These are phyloP conservation scores for Vitis rotundifolia DNA, from an alignment of 164 flowering plant species.

Conservation along the genomic window DNA sequence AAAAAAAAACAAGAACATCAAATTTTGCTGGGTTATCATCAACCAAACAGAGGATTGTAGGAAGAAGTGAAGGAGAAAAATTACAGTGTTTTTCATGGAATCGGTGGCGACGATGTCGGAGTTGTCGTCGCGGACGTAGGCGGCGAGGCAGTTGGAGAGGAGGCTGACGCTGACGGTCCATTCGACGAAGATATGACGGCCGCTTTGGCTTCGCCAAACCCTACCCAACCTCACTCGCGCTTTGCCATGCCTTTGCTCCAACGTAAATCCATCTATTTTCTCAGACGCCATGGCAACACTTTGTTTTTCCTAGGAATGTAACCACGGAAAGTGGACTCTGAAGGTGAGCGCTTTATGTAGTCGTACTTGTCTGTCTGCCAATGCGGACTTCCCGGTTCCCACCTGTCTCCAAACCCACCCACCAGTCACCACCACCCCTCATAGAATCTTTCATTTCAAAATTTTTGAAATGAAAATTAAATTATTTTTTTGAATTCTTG, in stretches of 20 bases:
- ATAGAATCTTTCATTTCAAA: no score
- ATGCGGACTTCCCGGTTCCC: no score
- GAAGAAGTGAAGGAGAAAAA: not conserved
- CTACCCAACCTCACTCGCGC: conserved; percentile 79
- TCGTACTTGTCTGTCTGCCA: no score
- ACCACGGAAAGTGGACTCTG: no score
- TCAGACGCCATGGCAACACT: conserved; percentile 29
- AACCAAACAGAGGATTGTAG: not conserved
- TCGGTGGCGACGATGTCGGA: conserved; percentile 96
- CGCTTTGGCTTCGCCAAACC: conserved; percentile 67
- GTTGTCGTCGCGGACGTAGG: conserved; percentile 72
- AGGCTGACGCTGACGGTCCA: conserved; percentile 82
- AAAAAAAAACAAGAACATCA: not conserved
- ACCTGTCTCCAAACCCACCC: no score
- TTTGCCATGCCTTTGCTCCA: conserved; percentile 95
- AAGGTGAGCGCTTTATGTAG: no score
- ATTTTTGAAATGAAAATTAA: no score
- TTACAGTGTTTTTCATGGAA: conserved; percentile 95
- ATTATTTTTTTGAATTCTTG: no score
- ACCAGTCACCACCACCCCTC: no score
- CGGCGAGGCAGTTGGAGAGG: conserved; percentile 70
- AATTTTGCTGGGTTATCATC: no score
- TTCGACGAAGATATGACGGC: conserved; percentile 64
- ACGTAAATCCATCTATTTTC: conserved; percentile 33
- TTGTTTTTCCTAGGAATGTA: not conserved